Evolutionary conservation across 805 yeast species (phyloP), one percentile per base, ranked within the genome.

Genomic region (Priceomyces haplophilus): DNA sequence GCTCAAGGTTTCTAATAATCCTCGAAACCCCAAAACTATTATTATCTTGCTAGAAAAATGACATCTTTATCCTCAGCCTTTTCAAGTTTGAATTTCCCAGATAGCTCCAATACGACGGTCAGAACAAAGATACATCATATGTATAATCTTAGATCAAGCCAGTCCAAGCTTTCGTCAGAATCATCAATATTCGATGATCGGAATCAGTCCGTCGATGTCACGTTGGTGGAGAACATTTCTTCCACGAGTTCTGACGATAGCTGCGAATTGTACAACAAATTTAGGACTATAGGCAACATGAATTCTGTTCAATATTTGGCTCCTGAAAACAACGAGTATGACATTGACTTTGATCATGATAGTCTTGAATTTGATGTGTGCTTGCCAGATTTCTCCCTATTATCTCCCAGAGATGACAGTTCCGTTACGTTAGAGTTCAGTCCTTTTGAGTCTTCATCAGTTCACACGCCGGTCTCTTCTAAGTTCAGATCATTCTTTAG

Each of bases 311-410:
- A 5, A 12, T 18, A 12, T 11, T 10, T 27, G 12, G 16, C 29
- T 18, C 13, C 33, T 3, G 8, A 21, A 7, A 21, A 21, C 24
- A 29, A 37, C 21, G 7, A 27, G n/a, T 27, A 37, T 13, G 31
- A 36, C 8, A 36, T 41, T 16, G 35, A 41, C 31, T 41, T 41
- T 35, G 44, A 41, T 24, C 20, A 37, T 21, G 33, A 37, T 5
- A 41, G 44, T 21, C 40, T 41, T 11, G 44, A 41, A 4, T 41
- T 41, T 16, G 31, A 36, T 20, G 37, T 37, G 15, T 16, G 23
- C 21, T 41, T 41, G 24, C 24, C 23, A 7, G 34, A 25, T 17
- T 27, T 27, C 15, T 27, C 31, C 15, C n/a, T n/a, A 12, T n/a
- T 27, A 27, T 5, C 31, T 4, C 31, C n/a, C 5, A 17, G 12